Evolutionary conservation across 129 eudicot genomes (phyloP).

Genomic region (Escallonia rubra): DNA sequence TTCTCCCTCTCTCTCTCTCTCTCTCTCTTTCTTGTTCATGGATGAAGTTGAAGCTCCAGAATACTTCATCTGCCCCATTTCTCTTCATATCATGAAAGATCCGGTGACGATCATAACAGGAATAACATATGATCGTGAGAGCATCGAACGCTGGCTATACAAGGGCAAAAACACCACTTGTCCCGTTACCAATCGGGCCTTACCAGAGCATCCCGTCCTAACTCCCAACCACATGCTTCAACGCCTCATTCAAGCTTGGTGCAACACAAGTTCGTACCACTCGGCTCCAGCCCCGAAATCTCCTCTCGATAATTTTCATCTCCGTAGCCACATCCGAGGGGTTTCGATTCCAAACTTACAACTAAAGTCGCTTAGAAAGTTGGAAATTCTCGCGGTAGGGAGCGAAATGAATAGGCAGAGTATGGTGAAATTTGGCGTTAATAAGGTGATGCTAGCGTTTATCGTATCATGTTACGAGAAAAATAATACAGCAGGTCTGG

Average conservation of each 20-base stretch:
- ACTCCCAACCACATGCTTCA: conserved; percentile 78
- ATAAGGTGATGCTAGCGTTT: conserved; percentile 24
- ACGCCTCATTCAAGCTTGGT: conserved; percentile 72
- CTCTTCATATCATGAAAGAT: conserved; percentile 89
- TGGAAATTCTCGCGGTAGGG: conserved; percentile 29
- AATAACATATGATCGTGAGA: conserved; percentile 67
- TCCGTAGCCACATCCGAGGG: conserved; percentile 26
- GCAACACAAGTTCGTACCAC: conserved; percentile 4
- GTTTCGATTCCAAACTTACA: conserved; percentile 20
- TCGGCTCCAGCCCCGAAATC: conserved; percentile 19
- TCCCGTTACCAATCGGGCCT: conserved; percentile 71
- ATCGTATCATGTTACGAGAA: conserved; percentile 30
- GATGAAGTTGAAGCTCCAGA: conserved; percentile 63
- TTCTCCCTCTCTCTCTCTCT: not conserved
- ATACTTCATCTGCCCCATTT: conserved; percentile 76
- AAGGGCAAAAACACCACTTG: conserved; percentile 33
- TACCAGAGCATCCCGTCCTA: conserved; percentile 28
- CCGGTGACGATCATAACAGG: conserved; percentile 70
- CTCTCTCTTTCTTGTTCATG: conserved; percentile 8
- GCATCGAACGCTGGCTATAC: conserved; percentile 67
- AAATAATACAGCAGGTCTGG: conserved; percentile 19
- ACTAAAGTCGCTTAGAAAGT: conserved; percentile 27
- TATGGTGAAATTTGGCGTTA: conserved; percentile 45
- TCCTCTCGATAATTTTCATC: conserved; percentile 15
- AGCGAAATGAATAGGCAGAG: conserved; percentile 23